These are phyloP conservation scores for Aspergillus fischeri DNA, from an alignment of 2,329 filamentous ascomycete genomes.

Conservation along the genomic window DNA sequence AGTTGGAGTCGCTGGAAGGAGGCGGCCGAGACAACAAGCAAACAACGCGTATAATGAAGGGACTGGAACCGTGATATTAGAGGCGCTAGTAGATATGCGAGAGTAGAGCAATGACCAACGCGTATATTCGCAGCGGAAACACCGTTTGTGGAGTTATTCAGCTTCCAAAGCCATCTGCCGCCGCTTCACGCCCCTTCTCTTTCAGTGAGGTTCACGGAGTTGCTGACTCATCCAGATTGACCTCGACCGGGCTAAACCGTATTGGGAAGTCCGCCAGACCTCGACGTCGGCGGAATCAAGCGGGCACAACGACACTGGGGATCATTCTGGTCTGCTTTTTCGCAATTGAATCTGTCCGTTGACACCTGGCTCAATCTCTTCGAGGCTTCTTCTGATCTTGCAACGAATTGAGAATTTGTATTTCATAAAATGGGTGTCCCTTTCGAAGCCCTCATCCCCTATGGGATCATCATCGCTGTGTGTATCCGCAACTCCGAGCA, in stretches of 20 bases:
- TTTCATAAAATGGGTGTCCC: conserved; percentile 56
- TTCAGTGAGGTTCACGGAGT: conserved; percentile 33
- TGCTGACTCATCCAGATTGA: conserved; percentile 32
- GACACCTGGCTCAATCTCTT: neutral
- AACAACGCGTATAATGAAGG: conserved; percentile 24
- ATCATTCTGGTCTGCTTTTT: neutral
- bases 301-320: conserved; percentile 6
- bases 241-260: conserved; percentile 23
- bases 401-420: conserved; percentile 4
- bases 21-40: conserved; percentile 13
- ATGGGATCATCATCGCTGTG: conserved; percentile 61
- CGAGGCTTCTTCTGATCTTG: neutral
- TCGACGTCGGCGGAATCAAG: conserved; percentile 19
- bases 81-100: conserved; percentile 6
- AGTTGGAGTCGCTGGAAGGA: neutral
- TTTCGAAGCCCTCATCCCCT: conserved; percentile 62
- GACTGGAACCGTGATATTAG: conserved; percentile 11
- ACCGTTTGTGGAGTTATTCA: conserved; percentile 20
- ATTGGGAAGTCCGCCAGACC: conserved; percentile 27
- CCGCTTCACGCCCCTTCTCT: conserved; percentile 29
- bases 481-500: conserved; percentile 23
- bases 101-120: conserved; percentile 15
- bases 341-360: neutral
- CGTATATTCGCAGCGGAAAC: conserved; percentile 22
- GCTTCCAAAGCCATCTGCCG: conserved; percentile 29